phyloP scores from a whole-genome alignment of 805 yeast genomes.

The Candida awuae region DNA sequence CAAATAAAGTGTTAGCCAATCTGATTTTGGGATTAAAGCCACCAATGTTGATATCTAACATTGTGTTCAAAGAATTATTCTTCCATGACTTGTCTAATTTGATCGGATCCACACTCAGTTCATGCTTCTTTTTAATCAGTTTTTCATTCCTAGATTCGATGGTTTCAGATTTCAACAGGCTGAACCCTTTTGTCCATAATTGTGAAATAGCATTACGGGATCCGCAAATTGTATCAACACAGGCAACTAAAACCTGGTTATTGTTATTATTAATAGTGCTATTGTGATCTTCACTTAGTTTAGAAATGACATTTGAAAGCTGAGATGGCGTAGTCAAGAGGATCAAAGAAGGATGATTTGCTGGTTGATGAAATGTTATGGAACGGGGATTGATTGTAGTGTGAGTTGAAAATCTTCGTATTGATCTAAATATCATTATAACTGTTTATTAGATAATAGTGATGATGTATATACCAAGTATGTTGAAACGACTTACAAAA shows the following conservation, averaged over 20 bases:
- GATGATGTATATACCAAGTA: no score
- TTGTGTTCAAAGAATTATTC: conserved; percentile 8
- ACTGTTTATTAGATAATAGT: not conserved
- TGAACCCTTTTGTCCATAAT: conserved; percentile 21
- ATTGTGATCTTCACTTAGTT: conserved; percentile 10
- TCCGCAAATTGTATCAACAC: conserved; percentile 24
- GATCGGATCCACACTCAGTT: conserved; percentile 16
- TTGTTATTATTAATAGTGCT: conserved; percentile 1
- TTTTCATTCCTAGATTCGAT: conserved; percentile 7
- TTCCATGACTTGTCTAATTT: conserved; percentile 18
- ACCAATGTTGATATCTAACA: conserved; percentile 7
- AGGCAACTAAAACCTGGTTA: conserved; percentile 17
- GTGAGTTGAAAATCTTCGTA: conserved; percentile 16
- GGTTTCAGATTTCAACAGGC: conserved; percentile 10
- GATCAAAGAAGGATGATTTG: conserved; percentile 17
- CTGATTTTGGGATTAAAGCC: conserved; percentile 1
- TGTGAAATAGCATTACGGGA: conserved; percentile 23
- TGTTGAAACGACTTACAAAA: no score
- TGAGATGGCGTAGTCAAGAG: conserved; percentile 26
- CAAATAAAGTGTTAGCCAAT: conserved; percentile 24
- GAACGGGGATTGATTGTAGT: conserved; percentile 18
- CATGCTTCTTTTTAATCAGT: conserved; percentile 5
- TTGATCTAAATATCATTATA: not conserved
- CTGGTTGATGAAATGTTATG: conserved; percentile 3
- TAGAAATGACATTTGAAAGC: conserved; percentile 15